These are phyloP conservation scores for Herpetospermum pedunculosum DNA, from an alignment of 306 rosid genomes.

Conservation along the genomic window DNA sequence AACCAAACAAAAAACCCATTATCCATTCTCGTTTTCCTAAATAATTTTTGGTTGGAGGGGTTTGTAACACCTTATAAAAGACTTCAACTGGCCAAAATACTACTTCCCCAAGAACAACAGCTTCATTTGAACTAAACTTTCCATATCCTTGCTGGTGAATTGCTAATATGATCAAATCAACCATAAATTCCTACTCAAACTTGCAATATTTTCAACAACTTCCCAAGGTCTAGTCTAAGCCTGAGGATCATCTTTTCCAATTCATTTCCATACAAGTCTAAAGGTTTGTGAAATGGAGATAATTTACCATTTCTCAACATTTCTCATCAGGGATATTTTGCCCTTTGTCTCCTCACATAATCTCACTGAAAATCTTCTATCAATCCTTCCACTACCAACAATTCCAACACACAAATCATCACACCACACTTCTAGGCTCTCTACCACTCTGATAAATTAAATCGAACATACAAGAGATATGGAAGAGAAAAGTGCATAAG, in stretches of 20 bases:
- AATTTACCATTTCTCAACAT: not conserved
- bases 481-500: not conserved
- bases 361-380: not conserved
- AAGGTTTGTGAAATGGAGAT: not conserved
- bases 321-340: not conserved
- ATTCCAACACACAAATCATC: not conserved
- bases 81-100: no score
- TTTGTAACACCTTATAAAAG: no score
- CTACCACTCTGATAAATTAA: not conserved
- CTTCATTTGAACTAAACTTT: no score
- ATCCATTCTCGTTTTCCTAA: no score
- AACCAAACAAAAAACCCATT: no score
- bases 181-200: not conserved
- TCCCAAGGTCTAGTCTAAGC: not conserved
- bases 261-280: not conserved
- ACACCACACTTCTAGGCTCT: not conserved
- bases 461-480: not conserved
- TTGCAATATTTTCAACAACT: not conserved
- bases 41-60: no score
- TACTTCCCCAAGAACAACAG: no score
- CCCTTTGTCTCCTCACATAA: not conserved
- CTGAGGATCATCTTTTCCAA: not conserved
- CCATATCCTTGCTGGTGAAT: not conserved
- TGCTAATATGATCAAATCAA: not conserved
- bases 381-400: not conserved